These are phyloP conservation scores for Umbelopsis vinacea DNA, from an alignment of 192 early-diverging fungal genomes.

Conservation along the genomic window DNA sequence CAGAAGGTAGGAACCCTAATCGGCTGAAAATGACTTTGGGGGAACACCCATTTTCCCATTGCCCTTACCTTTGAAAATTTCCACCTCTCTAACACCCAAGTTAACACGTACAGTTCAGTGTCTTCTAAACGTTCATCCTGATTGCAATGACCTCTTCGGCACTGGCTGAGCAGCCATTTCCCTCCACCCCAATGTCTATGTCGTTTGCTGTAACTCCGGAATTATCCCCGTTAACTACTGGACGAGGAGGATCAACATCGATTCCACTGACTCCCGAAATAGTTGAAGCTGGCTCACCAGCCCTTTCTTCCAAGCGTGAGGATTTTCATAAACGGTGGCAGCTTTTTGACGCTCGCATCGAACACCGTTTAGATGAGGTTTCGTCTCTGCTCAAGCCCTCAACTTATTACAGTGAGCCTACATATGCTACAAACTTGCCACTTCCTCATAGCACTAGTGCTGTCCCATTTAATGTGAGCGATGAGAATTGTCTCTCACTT, in stretches of 20 bases:
- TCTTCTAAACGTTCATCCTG: not conserved
- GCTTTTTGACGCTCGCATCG: conserved; percentile 1
- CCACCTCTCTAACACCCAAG: not conserved
- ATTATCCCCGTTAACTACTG: conserved; percentile 15
- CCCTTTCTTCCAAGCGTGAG: conserved; percentile 2
- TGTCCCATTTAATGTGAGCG: not conserved
- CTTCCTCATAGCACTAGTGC: conserved; percentile 14
- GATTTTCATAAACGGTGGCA: conserved; percentile 21
- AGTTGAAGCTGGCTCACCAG: conserved; percentile 11
- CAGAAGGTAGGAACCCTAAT: not conserved
- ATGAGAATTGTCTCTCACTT: conserved; percentile 21
- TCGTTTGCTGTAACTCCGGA: conserved; percentile 21
- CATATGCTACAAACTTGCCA: conserved; percentile 18
- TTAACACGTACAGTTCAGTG: not conserved
- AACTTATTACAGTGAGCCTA: conserved; percentile 17
- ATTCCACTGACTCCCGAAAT: conserved; percentile 21
- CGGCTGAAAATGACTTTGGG: not conserved
- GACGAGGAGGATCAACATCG: conserved; percentile 16
- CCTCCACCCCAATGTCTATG: conserved; percentile 18
- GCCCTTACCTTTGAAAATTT: not conserved
- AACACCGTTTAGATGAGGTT: conserved; percentile 9
- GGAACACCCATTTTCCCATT: not conserved
- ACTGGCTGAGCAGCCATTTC: conserved; percentile 22
- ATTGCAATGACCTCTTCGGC: conserved; percentile 20
- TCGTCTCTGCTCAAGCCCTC: conserved; percentile 7